Conservation (phyloP, 345 rosid genomes). For the Lumnitzera racemosa region DNA sequence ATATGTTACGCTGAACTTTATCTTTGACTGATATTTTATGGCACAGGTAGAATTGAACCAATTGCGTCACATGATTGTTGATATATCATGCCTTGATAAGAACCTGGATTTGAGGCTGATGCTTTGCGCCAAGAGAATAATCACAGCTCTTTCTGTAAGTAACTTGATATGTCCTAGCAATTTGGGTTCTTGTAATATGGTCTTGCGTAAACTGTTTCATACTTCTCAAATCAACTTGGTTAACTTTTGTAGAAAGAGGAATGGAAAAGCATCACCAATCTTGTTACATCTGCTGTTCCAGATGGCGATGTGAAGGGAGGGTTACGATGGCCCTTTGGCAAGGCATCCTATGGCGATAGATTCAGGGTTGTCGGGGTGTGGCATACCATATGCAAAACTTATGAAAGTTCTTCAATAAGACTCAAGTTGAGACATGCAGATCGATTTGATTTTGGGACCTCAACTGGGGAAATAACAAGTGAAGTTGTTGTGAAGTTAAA, state of each 20-base stretch:
- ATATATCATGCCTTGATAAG: slow-evolving; percentile 33
- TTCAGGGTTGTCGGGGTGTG: slow-evolving; percentile 37
- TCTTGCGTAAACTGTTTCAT: neutral
- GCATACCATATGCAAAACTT: slow-evolving; percentile 33
- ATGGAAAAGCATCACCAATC: slow-evolving; percentile 28
- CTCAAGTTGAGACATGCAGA: slow-evolving; percentile 54
- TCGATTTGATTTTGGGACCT: slow-evolving; percentile 39
- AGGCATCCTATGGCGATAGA: slow-evolving; percentile 32
- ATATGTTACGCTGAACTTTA: neutral
- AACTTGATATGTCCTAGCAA: too few relatives aligned
- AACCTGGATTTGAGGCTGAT: slow-evolving; percentile 59
- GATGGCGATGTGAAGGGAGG: slow-evolving; percentile 68
- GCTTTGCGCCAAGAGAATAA: slow-evolving; percentile 37
- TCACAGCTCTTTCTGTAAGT: slow-evolving; percentile 26
- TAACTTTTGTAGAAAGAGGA: slow-evolving; percentile 44
- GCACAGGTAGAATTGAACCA: slow-evolving; percentile 8
- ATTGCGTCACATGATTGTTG: slow-evolving; percentile 2
- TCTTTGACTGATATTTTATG: neutral
- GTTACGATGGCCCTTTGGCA: slow-evolving; percentile 53
- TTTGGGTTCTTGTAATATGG: neutral
- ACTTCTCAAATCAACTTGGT: neutral
- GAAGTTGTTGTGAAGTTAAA: slow-evolving; percentile 43
- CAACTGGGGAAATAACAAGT: slow-evolving; percentile 28
- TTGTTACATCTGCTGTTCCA: slow-evolving; percentile 43
- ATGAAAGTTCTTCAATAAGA: slow-evolving; percentile 29